Percentiles rank a stretch among this genome's conserved stretches.
Conservation (phyloP, 2,329 filamentous ascomycete species). For the Sporothrix schenckii region DNA sequence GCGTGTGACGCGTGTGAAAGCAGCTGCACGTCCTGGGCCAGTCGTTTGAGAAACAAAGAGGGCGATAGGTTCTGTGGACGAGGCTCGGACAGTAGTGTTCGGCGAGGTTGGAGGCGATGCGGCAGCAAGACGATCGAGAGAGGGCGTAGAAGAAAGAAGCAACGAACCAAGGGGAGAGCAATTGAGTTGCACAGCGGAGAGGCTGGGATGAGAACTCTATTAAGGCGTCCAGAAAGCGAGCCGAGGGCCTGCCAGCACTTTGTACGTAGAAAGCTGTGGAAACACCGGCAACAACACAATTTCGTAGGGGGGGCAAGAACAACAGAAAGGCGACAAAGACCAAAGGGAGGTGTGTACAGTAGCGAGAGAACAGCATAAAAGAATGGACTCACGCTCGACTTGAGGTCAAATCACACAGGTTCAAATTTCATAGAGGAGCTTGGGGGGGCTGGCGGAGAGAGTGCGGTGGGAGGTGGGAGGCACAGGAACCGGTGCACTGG, state of each 20-base stretch:
- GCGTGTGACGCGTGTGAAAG: conserved; percentile 17
- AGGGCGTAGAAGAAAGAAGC: not conserved
- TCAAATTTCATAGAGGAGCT: not conserved
- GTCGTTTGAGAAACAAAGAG: conserved; percentile 20
- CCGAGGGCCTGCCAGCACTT: not conserved
- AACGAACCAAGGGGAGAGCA: not conserved
- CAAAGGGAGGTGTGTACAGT: too few relatives aligned
- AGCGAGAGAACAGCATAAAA: not conserved
- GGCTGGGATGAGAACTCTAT: conserved; percentile 9
- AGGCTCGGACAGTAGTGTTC: not conserved
- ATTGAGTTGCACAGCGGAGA: not conserved
- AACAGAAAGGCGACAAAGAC: not conserved
- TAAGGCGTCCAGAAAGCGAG: not conserved
- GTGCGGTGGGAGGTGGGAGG: too few relatives aligned
- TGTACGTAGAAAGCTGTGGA: conserved; percentile 12
- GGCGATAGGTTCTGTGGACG: not conserved
- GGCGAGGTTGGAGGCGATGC: not conserved
- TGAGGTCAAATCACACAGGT: not conserved
- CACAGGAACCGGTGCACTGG: not conserved
- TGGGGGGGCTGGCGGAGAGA: conserved; percentile 11
- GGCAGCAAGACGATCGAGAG: not conserved
- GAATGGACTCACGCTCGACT: not conserved
- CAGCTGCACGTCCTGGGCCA: not conserved
- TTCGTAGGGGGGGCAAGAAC: not conserved
- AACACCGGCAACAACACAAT: conserved; percentile 6